Percentiles rank a stretch among this genome's conserved stretches.
These are phyloP conservation scores for Cyclaneusma minus DNA, from an alignment of 2,329 filamentous ascomycete genomes.

Conservation along the genomic window DNA sequence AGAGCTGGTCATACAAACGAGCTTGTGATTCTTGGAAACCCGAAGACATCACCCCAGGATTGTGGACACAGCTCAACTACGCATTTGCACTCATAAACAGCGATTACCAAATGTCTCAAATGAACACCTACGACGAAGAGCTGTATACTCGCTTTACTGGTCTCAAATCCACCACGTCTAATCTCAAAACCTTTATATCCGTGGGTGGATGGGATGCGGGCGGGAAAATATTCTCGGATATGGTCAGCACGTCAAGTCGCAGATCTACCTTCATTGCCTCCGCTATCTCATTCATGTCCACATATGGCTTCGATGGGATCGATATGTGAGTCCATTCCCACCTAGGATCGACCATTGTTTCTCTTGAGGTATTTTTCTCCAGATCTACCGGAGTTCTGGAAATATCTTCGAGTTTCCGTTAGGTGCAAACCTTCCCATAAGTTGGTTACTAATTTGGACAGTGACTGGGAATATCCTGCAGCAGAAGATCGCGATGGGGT, in stretches of 20 bases:
- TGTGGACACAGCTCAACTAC: conserved; percentile 8
- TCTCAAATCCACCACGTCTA: conserved; percentile 5
- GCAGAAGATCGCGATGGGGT: conserved; percentile 7
- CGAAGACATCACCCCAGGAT: conserved; percentile 6
- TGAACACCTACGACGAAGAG: conserved; percentile 3
- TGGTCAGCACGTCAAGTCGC: conserved; percentile 16
- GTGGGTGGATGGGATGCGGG: conserved; percentile 4
- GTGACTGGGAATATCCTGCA: conserved; percentile 9
- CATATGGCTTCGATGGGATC: conserved; percentile 27
- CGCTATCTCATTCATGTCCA: conserved; percentile 23
- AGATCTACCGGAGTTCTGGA: no score
- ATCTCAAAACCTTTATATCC: conserved; percentile 6
- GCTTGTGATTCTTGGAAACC: conserved; percentile 7
- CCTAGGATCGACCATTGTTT: no score
- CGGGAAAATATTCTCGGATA: conserved; percentile 15
- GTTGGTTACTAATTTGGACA: conserved; percentile 2
- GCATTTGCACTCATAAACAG: conserved; percentile 7
- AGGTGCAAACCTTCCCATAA: not conserved
- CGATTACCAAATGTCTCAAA: conserved; percentile 2
- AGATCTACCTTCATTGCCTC: conserved; percentile 22
- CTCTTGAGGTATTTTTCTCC: no score
- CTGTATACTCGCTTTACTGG: conserved; percentile 5
- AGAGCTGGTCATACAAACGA: conserved; percentile 7
- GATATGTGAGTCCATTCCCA: no score
- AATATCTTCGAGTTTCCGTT: no score